Conservation (phyloP, 2,329 filamentous ascomycete genomes). For the Pseudogymnoascus sp. region DNA sequence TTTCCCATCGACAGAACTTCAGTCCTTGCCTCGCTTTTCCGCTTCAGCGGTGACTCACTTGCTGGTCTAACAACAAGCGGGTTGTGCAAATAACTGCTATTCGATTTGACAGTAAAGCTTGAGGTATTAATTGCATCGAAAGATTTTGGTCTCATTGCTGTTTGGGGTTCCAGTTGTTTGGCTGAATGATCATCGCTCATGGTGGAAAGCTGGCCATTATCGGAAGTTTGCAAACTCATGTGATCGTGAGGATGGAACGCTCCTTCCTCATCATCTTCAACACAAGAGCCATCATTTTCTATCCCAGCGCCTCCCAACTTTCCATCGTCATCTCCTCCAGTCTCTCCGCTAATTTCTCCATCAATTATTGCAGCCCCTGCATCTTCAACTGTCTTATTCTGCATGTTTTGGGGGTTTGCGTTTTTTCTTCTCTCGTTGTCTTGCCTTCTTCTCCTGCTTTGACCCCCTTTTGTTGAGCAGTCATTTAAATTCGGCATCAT, state of each 20-base stretch:
- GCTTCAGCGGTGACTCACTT: background rate
- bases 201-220: background rate
- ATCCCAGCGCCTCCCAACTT: background rate
- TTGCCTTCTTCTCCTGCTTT: background rate
- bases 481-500: background rate
- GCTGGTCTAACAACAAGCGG: background rate
- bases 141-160: background rate
- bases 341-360: background rate
- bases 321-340: background rate
- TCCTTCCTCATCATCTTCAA: background rate
- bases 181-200: background rate
- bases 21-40: background rate
- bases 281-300: background rate
- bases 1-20: background rate
- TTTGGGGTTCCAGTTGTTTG: background rate
- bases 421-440: background rate
- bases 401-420: background rate
- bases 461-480: background rate
- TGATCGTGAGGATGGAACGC: background rate
- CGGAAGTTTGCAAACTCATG: background rate
- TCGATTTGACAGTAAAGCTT: background rate
- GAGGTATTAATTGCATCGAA: background rate
- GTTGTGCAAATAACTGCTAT: background rate
- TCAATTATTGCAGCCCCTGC: background rate
- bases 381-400: background rate